Evolutionary conservation across 2,329 filamentous ascomycete species (phyloP).

Genomic region (Rhynchosporium agropyri): DNA sequence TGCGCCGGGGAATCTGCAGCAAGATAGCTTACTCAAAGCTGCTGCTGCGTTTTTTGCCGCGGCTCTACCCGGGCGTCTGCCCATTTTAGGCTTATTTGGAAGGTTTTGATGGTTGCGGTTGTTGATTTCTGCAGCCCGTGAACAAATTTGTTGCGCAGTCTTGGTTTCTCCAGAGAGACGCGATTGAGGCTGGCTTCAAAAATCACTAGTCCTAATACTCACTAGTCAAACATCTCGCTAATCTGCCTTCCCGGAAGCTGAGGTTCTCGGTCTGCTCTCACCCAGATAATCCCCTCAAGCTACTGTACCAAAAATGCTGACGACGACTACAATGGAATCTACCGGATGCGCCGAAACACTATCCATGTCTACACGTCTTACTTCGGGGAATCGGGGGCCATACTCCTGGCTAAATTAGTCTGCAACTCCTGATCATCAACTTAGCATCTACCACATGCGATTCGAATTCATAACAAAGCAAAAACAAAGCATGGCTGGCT

Average conservation of each 20-base stretch:
- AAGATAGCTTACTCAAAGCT: constrained; percentile 51
- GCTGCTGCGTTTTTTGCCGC: constrained; percentile 57
- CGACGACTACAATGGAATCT: neutral
- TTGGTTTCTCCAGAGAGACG: neutral
- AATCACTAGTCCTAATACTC: neutral
- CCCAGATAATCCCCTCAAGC: neutral
- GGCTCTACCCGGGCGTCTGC: constrained; percentile 55
- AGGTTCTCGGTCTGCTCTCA: neutral
- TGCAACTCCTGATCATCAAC: neutral
- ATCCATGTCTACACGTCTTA: too few relatives aligned
- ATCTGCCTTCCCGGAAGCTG: neutral
- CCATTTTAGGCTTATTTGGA: constrained; percentile 36
- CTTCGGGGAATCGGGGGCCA: too few relatives aligned
- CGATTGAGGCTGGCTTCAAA: constrained; percentile 5
- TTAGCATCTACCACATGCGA: constrained; percentile 7
- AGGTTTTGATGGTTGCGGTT: constrained; percentile 3
- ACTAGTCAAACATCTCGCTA: neutral
- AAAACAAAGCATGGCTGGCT: too few relatives aligned
- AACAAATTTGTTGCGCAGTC: neutral
- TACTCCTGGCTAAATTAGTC: neutral
- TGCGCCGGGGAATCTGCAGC: constrained; percentile 27
- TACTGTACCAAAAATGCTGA: neutral
- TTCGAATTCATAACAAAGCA: too few relatives aligned
- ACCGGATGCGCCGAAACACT: neutral
- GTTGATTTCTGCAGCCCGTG: constrained; percentile 7